phyloP scores from a whole-genome alignment of 1,139 yeast genomes.

The Taphrina communis region DNA sequence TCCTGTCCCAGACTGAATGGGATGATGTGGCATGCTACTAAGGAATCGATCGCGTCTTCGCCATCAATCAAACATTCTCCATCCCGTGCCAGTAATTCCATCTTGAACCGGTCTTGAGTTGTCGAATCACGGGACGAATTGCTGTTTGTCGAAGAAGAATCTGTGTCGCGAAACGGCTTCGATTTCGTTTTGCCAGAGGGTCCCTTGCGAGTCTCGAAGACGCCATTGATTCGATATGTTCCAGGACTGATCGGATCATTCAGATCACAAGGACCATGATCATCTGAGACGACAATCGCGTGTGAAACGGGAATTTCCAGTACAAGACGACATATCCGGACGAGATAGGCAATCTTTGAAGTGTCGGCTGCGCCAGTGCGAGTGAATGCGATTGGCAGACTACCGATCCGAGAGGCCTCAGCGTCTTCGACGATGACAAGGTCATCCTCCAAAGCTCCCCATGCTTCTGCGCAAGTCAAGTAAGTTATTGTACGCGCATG shows the following conservation, averaged over 20 bases:
- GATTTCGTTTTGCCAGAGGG: background rate
- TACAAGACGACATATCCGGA: constrained; percentile 5
- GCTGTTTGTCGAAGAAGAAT: background rate
- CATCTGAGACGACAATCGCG: background rate
- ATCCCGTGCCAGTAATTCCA: background rate
- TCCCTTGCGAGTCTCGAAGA: background rate
- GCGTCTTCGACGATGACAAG: background rate
- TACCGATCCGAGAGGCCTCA: background rate
- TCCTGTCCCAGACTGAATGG: constrained; percentile 20
- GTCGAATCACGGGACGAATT: background rate
- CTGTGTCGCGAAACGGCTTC: constrained; percentile 1
- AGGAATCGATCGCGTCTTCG: background rate
- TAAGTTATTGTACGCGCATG: background rate
- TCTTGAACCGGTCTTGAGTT: background rate
- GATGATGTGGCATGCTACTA: constrained; percentile 12
- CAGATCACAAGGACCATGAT: background rate
- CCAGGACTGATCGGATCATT: background rate
- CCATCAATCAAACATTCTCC: background rate
- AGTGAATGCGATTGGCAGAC: background rate
- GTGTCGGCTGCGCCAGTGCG: background rate
- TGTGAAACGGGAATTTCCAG: background rate
- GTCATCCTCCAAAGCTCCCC: background rate
- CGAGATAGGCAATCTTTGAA: background rate
- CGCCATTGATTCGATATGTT: background rate
- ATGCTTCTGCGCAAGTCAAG: background rate